Evolutionary conservation across 495 filamentous ascomycete species (phyloP).

Genomic region (Friedmanniomyces simplex): DNA sequence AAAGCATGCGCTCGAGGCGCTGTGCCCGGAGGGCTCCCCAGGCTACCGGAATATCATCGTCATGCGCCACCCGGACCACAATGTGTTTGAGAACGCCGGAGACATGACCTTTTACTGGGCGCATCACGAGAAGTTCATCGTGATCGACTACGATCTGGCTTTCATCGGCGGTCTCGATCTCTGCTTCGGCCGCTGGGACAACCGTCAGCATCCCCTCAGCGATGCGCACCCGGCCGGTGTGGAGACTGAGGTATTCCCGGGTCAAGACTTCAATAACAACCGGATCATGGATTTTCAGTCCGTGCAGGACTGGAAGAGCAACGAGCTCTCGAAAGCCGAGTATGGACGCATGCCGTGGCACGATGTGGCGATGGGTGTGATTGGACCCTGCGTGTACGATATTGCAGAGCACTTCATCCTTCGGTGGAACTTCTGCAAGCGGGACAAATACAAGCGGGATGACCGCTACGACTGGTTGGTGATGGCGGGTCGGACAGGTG

Average conservation of each 20-base stretch:
- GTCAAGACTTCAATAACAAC: conserved; percentile 89
- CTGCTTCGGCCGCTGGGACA: conserved; percentile 94
- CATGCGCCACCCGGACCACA: conserved; percentile 92
- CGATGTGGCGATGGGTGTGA: conserved; percentile 80
- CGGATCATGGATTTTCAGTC: conserved; percentile 92
- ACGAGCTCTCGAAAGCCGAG: conserved; percentile 84
- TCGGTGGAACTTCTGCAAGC: conserved; percentile 93
- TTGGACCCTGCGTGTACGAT: conserved; percentile 84
- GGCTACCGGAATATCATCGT: conserved; percentile 80
- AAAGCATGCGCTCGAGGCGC: conserved; percentile 69
- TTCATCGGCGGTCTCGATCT: conserved; percentile 91
- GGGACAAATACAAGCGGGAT: conserved; percentile 93
- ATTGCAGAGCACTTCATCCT: conserved; percentile 95
- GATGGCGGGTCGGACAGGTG: conserved; percentile 66
- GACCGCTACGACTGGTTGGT: conserved; percentile 69
- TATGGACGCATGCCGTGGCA: conserved; percentile 98
- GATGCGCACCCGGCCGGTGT: conserved; percentile 81
- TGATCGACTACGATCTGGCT: conserved; percentile 80
- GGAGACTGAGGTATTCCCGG: conserved; percentile 80
- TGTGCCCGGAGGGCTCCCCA: conserved; percentile 69
- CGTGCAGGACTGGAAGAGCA: conserved; percentile 83
- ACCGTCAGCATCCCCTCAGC: conserved; percentile 70
- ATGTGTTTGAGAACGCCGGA: conserved; percentile 81
- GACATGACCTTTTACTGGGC: conserved; percentile 99
- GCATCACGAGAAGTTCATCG: conserved; percentile 93